Percentiles rank a stretch among this genome's conserved stretches.
Evolutionary conservation across 495 filamentous ascomycete species (phyloP).

Genomic region (Aspergillus cavernicola): DNA sequence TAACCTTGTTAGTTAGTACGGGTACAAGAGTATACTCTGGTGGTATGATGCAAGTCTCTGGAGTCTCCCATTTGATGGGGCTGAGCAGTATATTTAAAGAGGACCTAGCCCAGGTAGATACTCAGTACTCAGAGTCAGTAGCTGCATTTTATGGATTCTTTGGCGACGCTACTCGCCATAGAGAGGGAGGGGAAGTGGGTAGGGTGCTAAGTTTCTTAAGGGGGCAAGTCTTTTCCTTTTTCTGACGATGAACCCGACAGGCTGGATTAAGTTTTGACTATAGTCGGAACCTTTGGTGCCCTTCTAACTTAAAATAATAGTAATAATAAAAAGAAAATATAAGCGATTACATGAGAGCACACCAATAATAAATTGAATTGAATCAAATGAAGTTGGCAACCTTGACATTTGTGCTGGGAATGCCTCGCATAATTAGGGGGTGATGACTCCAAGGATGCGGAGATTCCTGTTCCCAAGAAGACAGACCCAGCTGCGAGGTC

Average conservation of each 20-base stretch:
- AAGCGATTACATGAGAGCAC: no score
- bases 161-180: neutral
- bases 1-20: no score
- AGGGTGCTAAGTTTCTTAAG: constrained; percentile 7
- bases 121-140: no score
- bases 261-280: constrained; percentile 44
- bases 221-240: constrained; percentile 17
- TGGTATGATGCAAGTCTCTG: neutral
- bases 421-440: constrained; percentile 6
- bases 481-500: constrained; percentile 3
- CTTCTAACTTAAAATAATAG: constrained; percentile 17
- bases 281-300: constrained; percentile 30
- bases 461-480: neutral
- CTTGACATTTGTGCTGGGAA: neutral
- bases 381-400: no score
- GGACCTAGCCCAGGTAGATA: neutral
- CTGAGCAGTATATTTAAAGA: neutral
- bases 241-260: constrained; percentile 34
- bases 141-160: constrained; percentile 8
- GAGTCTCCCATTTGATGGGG: neutral
- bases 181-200: constrained; percentile 11
- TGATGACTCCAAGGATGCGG: neutral
- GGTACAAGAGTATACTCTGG: no score
- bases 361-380: no score
- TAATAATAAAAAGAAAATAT: neutral